A percentile compares a stretch with the other conserved stretches of the same genome.
Conservation (phyloP, 2,329 filamentous ascomycete species). For the Colletotrichum eremochloae region DNA sequence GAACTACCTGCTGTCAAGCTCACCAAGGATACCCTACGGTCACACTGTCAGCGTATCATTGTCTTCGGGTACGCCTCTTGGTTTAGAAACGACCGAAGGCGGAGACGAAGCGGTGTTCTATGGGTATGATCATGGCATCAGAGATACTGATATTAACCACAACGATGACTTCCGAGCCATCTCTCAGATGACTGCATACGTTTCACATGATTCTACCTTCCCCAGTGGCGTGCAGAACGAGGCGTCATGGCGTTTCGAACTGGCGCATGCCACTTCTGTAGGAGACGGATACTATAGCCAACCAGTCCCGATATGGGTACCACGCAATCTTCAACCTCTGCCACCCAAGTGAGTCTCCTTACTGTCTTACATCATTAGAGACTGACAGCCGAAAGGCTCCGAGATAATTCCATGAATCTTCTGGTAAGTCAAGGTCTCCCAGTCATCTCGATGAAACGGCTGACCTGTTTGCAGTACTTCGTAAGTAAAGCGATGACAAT, state of each 20-base stretch:
- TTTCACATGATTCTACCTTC: background rate
- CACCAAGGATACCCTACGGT: conserved; percentile 52
- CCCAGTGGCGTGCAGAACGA: background rate
- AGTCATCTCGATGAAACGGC: background rate
- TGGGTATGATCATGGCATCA: conserved; percentile 78
- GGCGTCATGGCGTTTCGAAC: background rate
- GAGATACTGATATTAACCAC: conserved; percentile 76
- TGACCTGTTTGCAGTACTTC: conserved; percentile 57
- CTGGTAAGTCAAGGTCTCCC: conserved; percentile 58
- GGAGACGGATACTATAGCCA: conserved; percentile 76
- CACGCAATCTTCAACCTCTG: conserved; percentile 62
- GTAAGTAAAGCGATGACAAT: conserved; percentile 49
- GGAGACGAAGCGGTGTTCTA: conserved; percentile 64
- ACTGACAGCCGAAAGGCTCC: conserved; percentile 65
- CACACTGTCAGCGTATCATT: conserved; percentile 44
- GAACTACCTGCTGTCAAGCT: conserved; percentile 71
- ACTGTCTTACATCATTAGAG: background rate
- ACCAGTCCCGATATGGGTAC: conserved; percentile 73
- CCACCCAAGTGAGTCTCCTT: conserved; percentile 55
- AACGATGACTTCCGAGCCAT: conserved; percentile 81
- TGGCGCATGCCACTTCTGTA: background rate
- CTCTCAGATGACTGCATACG: conserved; percentile 49
- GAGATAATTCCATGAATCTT: conserved; percentile 84
- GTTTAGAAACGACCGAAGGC: background rate
- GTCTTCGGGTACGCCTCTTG: conserved; percentile 44